Evolutionary conservation across 1,284 basidiomycete genomes (phyloP).

Genomic region (Hymenochaete sp.): DNA sequence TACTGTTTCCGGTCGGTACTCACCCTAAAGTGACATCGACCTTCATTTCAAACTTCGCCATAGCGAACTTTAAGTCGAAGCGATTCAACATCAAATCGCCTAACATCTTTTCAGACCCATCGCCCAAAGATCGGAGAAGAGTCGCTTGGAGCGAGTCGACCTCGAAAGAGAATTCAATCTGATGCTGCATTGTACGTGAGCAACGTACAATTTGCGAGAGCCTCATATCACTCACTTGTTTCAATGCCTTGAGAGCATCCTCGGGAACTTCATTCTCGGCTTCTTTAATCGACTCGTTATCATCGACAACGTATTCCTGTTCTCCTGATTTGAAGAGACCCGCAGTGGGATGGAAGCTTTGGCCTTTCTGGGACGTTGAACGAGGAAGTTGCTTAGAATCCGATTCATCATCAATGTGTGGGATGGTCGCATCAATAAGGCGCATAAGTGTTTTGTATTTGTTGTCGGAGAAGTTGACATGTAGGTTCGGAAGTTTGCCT

Average conservation of each 20-base stretch:
- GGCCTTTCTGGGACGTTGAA: conserved; percentile 20
- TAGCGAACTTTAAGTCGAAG: conserved; percentile 68
- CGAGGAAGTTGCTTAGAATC: conserved; percentile 23
- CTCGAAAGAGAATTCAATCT: conserved; percentile 83
- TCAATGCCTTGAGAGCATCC: conserved; percentile 8
- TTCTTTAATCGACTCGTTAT: conserved; percentile 33
- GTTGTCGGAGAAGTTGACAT: conserved; percentile 90
- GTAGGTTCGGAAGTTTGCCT: conserved; percentile 82
- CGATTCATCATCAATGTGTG: conserved; percentile 63
- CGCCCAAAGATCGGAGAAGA: conserved; percentile 60
- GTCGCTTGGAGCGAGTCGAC: conserved; percentile 85
- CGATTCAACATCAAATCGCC: conserved; percentile 78
- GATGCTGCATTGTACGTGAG: conserved; percentile 61
- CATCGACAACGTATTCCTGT: conserved; percentile 63
- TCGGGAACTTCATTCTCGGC: conserved; percentile 20
- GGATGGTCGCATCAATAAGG: conserved; percentile 87
- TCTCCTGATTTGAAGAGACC: conserved; percentile 44
- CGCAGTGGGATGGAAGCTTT: conserved; percentile 42
- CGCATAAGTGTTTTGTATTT: conserved; percentile 96
- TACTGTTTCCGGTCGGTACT: too few species aligned
- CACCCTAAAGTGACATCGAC: conserved; percentile 81
- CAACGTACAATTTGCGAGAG: conserved; percentile 25
- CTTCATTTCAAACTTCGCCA: conserved; percentile 82
- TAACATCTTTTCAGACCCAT: conserved; percentile 60
- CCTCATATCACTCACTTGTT: conserved; percentile 3